Conservation (phyloP, 192 early-diverging fungal species). For the Irineochytrium annulatum region DNA sequence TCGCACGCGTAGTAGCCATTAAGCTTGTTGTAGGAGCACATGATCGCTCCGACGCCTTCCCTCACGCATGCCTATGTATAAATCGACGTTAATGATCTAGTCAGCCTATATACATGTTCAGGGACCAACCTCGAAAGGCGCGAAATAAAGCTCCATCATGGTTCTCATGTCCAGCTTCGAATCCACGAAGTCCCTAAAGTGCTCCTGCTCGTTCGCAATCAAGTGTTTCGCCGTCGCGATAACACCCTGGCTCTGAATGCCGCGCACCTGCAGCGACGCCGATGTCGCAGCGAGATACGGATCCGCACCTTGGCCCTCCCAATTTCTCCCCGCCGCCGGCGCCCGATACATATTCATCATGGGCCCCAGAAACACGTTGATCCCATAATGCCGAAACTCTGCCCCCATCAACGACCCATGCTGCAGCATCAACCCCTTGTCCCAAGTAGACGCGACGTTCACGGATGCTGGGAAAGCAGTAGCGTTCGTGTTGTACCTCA, state of each 20-base stretch:
- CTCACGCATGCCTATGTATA: constrained; percentile 33
- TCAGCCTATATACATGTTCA: too few relatives aligned
- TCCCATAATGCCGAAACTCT: constrained; percentile 48
- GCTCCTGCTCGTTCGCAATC: constrained; percentile 52
- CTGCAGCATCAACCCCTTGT: constrained; percentile 35
- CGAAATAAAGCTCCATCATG: constrained; percentile 56
- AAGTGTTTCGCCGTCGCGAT: constrained; percentile 57
- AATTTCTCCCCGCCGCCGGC: constrained; percentile 35
- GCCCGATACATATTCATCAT: constrained; percentile 37
- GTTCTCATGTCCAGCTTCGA: constrained; percentile 48
- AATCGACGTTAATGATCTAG: constrained; percentile 5
- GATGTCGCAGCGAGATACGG: constrained; percentile 38
- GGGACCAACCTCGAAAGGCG: constrained; percentile 48
- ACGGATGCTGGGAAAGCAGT: constrained; percentile 42
- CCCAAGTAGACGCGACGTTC: constrained; percentile 60
- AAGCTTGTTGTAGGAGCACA: constrained; percentile 64
- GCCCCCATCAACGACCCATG: constrained; percentile 43
- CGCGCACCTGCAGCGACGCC: constrained; percentile 29
- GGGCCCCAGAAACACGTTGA: constrained; percentile 26
- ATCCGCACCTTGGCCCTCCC: constrained; percentile 49
- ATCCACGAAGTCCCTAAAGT: constrained; percentile 11
- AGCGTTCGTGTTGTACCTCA: constrained; percentile 25
- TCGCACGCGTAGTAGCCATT: constrained; percentile 56
- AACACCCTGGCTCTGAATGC: constrained; percentile 46
- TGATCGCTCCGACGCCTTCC: constrained; percentile 52